phyloP scores from a whole-genome alignment of 257 asterid species.

The Solanum medicagineum region DNA sequence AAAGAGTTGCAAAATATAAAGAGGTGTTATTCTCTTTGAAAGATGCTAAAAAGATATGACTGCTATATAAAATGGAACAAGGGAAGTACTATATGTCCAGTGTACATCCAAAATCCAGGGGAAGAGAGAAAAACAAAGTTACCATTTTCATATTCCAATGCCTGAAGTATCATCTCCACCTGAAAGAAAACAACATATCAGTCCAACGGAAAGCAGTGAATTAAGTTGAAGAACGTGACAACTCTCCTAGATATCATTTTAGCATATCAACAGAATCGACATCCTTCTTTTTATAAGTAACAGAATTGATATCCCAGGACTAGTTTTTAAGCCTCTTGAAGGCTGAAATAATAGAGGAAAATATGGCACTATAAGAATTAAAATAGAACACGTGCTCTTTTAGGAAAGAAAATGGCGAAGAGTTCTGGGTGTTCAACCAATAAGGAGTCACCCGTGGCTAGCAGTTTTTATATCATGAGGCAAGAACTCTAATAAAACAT shows the following conservation, averaged over 20 bases:
- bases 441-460: neutral
- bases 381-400: neutral
- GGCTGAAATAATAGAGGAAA: neutral
- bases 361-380: neutral
- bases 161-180: slow-evolving; percentile 99
- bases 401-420: too few relatives aligned
- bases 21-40: neutral
- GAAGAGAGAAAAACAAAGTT: slow-evolving; percentile 4
- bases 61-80: neutral
- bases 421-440: neutral
- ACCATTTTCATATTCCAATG: slow-evolving; percentile 92
- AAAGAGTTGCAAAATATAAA: neutral
- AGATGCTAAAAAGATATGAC: neutral
- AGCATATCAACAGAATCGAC: neutral
- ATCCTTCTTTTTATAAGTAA: neutral
- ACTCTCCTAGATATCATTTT: neutral
- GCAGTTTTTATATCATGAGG: neutral
- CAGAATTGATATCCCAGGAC: neutral
- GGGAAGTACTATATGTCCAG: neutral
- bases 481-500: neutral
- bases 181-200: slow-evolving; percentile 12
- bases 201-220: neutral
- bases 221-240: neutral
- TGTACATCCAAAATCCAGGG: neutral
- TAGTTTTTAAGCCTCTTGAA: neutral